Evolutionary conservation across 371 early-diverging fungal species (phyloP), one percentile per base, ranked within the genome.

Genomic region (Mucor velutinosus): DNA sequence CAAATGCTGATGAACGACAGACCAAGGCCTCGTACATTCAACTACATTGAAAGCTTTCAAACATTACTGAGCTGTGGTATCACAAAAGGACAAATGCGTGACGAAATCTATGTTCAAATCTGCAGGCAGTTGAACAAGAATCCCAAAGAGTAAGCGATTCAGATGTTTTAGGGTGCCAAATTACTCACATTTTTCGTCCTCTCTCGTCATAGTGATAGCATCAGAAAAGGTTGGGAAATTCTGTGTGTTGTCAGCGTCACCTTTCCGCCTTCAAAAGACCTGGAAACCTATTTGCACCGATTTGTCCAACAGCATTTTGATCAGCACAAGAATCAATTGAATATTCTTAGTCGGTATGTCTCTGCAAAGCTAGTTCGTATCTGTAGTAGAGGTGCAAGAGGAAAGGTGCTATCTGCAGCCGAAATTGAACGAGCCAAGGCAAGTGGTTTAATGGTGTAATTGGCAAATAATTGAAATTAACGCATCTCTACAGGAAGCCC

Each of bases 21-120:
- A 43, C 72, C 74, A 23, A 65, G 75, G 27, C 66, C 76, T 60
- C 69, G 74, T 12, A 62, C 73, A 14, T 67, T 70, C 7, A 67
- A 76, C 65, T 72, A 67, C 11, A 72, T 72, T n/a, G 84, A 83
- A 49, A 92, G 91, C 58, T 89, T 93, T 33, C 94, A 94, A 69
- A 78, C 85, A 64, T 74, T 97, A 23, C 76, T 94, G 33, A 90
- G 89, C 58, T 72, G 79, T 58, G 97, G 96, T 7, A 89, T 96
- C 14, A 74, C 78, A 27, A 76, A 83, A 51, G 94, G 90, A 41
- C 88, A 87, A 35, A 81, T 98, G 73, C 87, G 97, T 30, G 97
- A 97, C 74, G 99, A 97, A 76, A 93, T 97, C 60, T 96, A 93
- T 74, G 95, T 95, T 21, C 97, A 97, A 82, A 71, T 97, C 37